Percentiles rank a stretch among this genome's conserved stretches.
phyloP scores from a whole-genome alignment of 2,329 filamentous ascomycete genomes.

The Epichloe glyceriae region DNA sequence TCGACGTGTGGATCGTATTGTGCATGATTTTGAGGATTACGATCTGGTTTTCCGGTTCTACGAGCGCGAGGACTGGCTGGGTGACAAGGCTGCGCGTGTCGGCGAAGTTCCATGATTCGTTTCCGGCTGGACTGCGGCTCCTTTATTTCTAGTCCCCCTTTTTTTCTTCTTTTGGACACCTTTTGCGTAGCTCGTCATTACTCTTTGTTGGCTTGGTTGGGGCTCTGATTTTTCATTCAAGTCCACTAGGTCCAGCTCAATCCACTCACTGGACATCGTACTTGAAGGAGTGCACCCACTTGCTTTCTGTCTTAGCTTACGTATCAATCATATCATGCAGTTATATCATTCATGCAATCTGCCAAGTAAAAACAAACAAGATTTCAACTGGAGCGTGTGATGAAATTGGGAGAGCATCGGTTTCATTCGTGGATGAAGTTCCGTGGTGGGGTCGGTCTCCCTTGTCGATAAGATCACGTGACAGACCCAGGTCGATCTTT shows the following conservation, averaged over 20 bases:
- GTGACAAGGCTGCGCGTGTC: slow-evolving; percentile 38
- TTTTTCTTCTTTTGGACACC: too few species aligned
- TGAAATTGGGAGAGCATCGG: too few species aligned
- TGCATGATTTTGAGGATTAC: slow-evolving; percentile 95
- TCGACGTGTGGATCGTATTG: slow-evolving; percentile 79
- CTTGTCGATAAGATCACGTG: slow-evolving; percentile 13
- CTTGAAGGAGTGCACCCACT: neutral
- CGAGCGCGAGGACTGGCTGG: slow-evolving; percentile 69
- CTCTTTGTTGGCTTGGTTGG: neutral
- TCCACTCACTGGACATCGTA: slow-evolving; percentile 3
- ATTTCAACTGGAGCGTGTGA: too few species aligned
- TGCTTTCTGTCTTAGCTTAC: neutral
- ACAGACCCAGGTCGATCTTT: neutral
- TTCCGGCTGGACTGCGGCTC: slow-evolving; percentile 12
- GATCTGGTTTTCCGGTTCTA: slow-evolving; percentile 95
- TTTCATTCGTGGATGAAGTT: too few species aligned
- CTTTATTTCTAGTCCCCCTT: neutral
- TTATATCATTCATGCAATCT: too few species aligned
- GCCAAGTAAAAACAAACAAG: too few species aligned
- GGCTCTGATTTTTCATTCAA: neutral
- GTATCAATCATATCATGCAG: neutral
- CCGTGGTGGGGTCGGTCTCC: too few species aligned
- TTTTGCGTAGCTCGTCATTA: neutral
- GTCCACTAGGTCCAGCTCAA: neutral
- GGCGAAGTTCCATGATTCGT: slow-evolving; percentile 29